Conservation (phyloP, 495 filamentous ascomycete genomes). For the Hypoxylon subgilvum region DNA sequence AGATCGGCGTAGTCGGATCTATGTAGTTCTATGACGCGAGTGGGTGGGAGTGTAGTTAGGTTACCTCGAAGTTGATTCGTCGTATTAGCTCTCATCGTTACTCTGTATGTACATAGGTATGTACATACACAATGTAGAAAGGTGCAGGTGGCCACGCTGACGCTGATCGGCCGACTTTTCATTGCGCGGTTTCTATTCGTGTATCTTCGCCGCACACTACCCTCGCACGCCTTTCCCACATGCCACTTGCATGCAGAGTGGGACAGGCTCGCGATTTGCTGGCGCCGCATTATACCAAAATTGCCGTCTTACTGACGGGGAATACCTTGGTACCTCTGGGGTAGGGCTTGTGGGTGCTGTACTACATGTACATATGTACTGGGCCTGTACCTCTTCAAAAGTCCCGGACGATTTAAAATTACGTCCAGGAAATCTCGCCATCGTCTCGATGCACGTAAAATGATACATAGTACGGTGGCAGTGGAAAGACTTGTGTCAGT, state of each 20-base stretch:
- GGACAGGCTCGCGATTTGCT: conserved; percentile 26
- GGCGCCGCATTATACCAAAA: conserved; percentile 27
- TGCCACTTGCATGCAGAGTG: conserved; percentile 31
- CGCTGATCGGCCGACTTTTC: conserved; percentile 24
- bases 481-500: conserved; percentile 20
- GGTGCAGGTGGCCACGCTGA: conserved; percentile 34
- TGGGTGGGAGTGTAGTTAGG: conserved; percentile 17
- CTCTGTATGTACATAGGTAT: too few relatives aligned
- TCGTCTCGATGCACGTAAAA: conserved; percentile 13
- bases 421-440: conserved; percentile 15
- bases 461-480: conserved; percentile 5
- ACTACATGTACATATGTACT: background rate
- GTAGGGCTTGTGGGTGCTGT: background rate
- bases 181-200: conserved; percentile 36
- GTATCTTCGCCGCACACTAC: conserved; percentile 32
- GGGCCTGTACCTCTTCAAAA: conserved; percentile 12
- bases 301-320: conserved; percentile 15
- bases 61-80: conserved; percentile 14
- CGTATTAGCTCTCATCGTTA: conserved; percentile 5
- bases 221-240: conserved; percentile 27
- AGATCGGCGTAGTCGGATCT: conserved; percentile 33
- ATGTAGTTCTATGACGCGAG: conserved; percentile 24
- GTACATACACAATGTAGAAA: too few relatives aligned
- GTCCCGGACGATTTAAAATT: conserved; percentile 29
- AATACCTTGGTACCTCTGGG: conserved; percentile 7